These are phyloP conservation scores for Fragilaria crotonensis DNA, from an alignment of 108 stramenopile genomes.

Conservation along the genomic window DNA sequence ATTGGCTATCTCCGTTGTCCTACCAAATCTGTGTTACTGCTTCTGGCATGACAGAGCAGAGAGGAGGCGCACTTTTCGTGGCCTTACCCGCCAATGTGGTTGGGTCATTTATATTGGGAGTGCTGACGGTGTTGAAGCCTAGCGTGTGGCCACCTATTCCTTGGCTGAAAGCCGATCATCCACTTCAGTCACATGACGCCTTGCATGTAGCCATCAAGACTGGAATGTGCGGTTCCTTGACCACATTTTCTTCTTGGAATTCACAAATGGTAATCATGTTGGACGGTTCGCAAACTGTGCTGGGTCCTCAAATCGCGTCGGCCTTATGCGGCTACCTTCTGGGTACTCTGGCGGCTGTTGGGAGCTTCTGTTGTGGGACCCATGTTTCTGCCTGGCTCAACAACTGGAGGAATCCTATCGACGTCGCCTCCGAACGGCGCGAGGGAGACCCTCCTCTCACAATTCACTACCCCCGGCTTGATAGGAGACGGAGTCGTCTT, in stretches of 20 bases:
- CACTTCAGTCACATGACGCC: constrained; percentile 38
- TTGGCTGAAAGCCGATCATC: constrained; percentile 48
- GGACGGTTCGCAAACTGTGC: constrained; percentile 45
- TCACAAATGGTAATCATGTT: constrained; percentile 77
- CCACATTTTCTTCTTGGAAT: constrained; percentile 79
- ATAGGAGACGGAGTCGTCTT: background rate
- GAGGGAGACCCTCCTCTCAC: constrained; percentile 1
- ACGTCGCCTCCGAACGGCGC: no score
- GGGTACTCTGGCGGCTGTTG: constrained; percentile 34
- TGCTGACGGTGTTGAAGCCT: constrained; percentile 21
- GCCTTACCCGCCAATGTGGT: constrained; percentile 63
- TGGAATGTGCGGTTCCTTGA: constrained; percentile 68
- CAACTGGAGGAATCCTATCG: constrained; percentile 24
- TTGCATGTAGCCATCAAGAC: constrained; percentile 45
- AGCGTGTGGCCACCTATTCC: constrained; percentile 41
- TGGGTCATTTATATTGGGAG: constrained; percentile 57
- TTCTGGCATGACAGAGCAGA: constrained; percentile 43
- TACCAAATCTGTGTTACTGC: constrained; percentile 51
- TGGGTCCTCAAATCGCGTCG: constrained; percentile 45
- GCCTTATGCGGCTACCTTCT: constrained; percentile 68
- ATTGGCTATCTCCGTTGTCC: constrained; percentile 43
- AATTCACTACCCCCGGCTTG: constrained; percentile 8
- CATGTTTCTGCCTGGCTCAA: constrained; percentile 30
- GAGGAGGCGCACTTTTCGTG: constrained; percentile 65
- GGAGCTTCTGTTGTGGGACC: constrained; percentile 43